phyloP scores from a whole-genome alignment of 78 protist genomes.

The Dictyostelium brefeldianum region DNA sequence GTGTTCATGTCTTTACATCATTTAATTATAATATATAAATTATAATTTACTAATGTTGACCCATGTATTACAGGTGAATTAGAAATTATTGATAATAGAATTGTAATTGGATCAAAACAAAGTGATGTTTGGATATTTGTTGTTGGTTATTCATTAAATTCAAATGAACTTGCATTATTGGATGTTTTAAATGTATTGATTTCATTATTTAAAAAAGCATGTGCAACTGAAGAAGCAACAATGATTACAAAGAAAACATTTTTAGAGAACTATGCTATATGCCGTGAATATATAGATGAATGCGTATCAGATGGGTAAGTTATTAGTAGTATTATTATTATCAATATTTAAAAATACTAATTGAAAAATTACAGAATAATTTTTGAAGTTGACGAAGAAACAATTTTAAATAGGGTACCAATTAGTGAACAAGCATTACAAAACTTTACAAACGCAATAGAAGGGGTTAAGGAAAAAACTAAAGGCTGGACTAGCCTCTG shows the following conservation, averaged over 20 bases:
- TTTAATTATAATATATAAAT: background rate
- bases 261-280: constrained; percentile 7
- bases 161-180: constrained; percentile 43
- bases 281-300: constrained; percentile 41
- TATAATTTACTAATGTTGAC: constrained; percentile 1
- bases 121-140: constrained; percentile 45
- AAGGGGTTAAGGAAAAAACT: constrained; percentile 39
- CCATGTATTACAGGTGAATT: constrained; percentile 38
- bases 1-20: background rate
- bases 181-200: constrained; percentile 38
- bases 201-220: constrained; percentile 17
- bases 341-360: too few species aligned
- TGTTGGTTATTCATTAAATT: constrained; percentile 4
- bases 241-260: constrained; percentile 32
- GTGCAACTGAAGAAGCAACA: constrained; percentile 21
- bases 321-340: too few species aligned
- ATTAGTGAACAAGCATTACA: constrained; percentile 11
- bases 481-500: background rate
- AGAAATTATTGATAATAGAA: constrained; percentile 33
- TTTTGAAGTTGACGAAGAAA: constrained; percentile 69
- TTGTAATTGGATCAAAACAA: constrained; percentile 50
- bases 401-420: constrained; percentile 35
- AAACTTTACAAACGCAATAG: constrained; percentile 34
- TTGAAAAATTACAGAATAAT: background rate
- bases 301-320: constrained; percentile 55